Conservation (phyloP, 768 basidiomycete genomes). For the Amanita pseudoporphyria region DNA sequence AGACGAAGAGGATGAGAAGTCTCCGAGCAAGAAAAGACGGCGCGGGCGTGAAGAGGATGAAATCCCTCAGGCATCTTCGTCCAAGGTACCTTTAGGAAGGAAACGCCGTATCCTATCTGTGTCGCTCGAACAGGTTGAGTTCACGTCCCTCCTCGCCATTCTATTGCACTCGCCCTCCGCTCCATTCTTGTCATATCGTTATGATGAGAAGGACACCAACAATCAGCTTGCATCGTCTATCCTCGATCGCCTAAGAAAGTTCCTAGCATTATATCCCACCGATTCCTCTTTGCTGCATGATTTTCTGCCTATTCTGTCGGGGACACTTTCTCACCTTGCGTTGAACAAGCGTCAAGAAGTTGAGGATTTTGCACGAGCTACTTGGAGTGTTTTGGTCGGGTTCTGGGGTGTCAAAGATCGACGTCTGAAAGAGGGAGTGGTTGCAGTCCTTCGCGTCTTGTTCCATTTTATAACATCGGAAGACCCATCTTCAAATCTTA, state of each 20-base stretch:
- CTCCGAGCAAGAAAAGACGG: conserved; percentile 29
- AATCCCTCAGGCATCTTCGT: conserved; percentile 13
- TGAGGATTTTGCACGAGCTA: conserved; percentile 44
- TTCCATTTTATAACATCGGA: conserved; percentile 58
- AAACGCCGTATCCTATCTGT: conserved; percentile 20
- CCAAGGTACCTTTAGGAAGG: conserved; percentile 13
- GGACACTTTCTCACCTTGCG: conserved; percentile 65
- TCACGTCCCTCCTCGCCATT: conserved; percentile 51
- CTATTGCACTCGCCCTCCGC: conserved; percentile 49
- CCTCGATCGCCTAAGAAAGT: conserved; percentile 38
- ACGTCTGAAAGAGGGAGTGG: conserved; percentile 66
- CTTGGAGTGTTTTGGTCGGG: conserved; percentile 56
- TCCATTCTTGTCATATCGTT: conserved; percentile 37
- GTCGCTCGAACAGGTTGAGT: conserved; percentile 60
- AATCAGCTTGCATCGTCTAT: conserved; percentile 39
- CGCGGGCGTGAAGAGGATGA: conserved; percentile 15
- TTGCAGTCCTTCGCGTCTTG: conserved; percentile 61
- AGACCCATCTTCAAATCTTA: conserved; percentile 11
- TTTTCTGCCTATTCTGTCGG: conserved; percentile 58
- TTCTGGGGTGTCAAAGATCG: conserved; percentile 79
- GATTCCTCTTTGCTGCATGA: conserved; percentile 78
- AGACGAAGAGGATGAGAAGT: conserved; percentile 21
- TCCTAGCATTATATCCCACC: conserved; percentile 53
- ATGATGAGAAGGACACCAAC: conserved; percentile 3
- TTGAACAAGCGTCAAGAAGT: conserved; percentile 61